Conservation (phyloP, 108 stramenopile species). For the Nannochloropsis gaditana region DNA sequence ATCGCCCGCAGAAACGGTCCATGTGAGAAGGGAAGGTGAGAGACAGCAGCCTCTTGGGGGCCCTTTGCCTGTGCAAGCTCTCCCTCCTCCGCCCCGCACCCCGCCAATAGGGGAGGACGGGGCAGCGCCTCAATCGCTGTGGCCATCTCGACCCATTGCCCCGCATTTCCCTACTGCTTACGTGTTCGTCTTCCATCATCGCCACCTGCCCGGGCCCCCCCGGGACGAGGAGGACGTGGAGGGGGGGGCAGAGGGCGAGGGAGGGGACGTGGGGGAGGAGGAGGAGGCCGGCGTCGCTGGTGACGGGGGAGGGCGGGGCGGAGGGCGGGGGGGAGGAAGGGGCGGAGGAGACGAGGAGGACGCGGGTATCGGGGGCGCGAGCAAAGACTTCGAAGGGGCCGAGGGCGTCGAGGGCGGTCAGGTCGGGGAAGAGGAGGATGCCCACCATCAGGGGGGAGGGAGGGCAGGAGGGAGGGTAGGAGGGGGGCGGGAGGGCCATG, state of each 20-base stretch:
- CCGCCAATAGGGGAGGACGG: too few relatives aligned
- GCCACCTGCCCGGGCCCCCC: background rate
- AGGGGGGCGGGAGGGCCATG: background rate
- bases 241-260: background rate
- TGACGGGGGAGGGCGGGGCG: background rate
- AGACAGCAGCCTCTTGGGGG: background rate
- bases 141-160: too few relatives aligned
- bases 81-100: too few relatives aligned
- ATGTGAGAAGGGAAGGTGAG: background rate
- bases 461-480: background rate
- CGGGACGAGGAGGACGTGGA: background rate
- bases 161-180: background rate
- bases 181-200: background rate
- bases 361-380: constrained; percentile 13
- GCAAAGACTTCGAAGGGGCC: background rate
- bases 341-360: background rate
- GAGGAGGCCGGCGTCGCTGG: background rate
- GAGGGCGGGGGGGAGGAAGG: background rate
- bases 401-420: background rate
- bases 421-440: background rate
- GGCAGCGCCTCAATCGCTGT: too few relatives aligned
- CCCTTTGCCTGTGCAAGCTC: too few relatives aligned
- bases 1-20: too few relatives aligned
- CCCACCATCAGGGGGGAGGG: background rate
- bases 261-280: background rate